Percentiles rank a stretch among this genome's conserved stretches.
Conservation (phyloP, 306 rosid genomes). For the Acacia crassicarpa region DNA sequence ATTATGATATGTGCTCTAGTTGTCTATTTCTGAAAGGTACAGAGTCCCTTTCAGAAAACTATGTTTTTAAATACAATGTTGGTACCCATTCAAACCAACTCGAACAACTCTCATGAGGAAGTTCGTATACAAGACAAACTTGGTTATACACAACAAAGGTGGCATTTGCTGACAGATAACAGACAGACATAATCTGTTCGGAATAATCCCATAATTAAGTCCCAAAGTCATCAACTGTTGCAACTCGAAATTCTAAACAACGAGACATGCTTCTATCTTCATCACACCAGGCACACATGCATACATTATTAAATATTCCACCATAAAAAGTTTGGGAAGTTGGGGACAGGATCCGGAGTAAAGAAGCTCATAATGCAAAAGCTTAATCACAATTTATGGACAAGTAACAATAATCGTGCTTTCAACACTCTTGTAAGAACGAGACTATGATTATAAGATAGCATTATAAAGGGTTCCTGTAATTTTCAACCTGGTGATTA, state of each 20-base stretch:
- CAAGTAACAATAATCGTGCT: neutral
- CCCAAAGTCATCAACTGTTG: neutral
- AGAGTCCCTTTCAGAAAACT: slow-evolving; percentile 17
- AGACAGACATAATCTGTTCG: neutral
- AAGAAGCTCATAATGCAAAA: neutral
- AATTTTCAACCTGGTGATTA: neutral
- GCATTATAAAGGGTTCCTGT: neutral
- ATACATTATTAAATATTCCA: neutral
- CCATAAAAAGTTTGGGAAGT: neutral
- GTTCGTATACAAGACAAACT: neutral
- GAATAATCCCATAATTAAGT: neutral
- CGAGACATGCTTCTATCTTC: neutral
- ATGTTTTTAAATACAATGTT: neutral
- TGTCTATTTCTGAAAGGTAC: slow-evolving; percentile 8
- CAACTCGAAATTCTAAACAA: neutral
- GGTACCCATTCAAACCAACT: slow-evolving; percentile 6
- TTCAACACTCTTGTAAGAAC: slow-evolving; percentile 19
- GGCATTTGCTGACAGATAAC: neutral
- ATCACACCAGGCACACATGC: neutral
- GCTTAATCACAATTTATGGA: neutral
- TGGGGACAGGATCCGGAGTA: neutral
- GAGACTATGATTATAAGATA: neutral
- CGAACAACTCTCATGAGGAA: neutral
- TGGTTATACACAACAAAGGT: neutral
- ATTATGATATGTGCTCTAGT: slow-evolving; percentile 12